phyloP scores from a whole-genome alignment of 2,329 filamentous ascomycete species.

The Aureobasidium sp. region DNA sequence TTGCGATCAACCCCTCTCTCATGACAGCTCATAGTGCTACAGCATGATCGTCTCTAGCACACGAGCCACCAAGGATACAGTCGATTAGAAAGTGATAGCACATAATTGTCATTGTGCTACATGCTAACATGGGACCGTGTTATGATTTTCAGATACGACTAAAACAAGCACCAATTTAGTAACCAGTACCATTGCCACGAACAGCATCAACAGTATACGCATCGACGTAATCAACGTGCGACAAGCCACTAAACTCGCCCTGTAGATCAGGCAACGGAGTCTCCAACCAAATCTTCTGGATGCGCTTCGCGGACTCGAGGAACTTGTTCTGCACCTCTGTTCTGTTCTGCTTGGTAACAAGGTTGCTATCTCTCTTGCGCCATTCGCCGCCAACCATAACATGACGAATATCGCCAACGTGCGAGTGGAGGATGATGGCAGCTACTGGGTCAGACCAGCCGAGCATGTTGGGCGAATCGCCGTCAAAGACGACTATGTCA shows the following conservation, averaged over 20 bases:
- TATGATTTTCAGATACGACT: neutral
- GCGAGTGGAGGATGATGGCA: slow-evolving; percentile 38
- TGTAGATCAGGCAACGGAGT: neutral
- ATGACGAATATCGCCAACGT: slow-evolving; percentile 50
- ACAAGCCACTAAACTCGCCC: neutral
- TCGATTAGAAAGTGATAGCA: too few relatives aligned
- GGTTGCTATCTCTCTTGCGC: slow-evolving; percentile 39
- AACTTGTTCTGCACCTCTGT: neutral
- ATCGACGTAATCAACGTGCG: neutral
- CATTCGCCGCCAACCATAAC: slow-evolving; percentile 45
- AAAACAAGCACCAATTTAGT: neutral
- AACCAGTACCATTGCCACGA: neutral
- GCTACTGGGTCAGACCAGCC: slow-evolving; percentile 52
- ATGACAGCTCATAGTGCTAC: too few relatives aligned
- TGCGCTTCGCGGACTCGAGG: neutral
- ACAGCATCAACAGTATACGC: slow-evolving; percentile 3
- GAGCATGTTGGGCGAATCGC: slow-evolving; percentile 42
- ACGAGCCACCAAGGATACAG: too few relatives aligned
- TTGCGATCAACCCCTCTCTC: too few relatives aligned
- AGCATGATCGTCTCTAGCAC: too few relatives aligned
- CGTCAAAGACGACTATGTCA: slow-evolving; percentile 49
- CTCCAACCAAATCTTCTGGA: neutral
- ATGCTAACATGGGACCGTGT: too few relatives aligned
- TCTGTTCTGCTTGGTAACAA: neutral
- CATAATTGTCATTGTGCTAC: too few relatives aligned